Percentiles rank a stretch among this genome's conserved stretches.
phyloP scores from a whole-genome alignment of 2,329 filamentous ascomycete species.

The Colletotrichum spaethianum region DNA sequence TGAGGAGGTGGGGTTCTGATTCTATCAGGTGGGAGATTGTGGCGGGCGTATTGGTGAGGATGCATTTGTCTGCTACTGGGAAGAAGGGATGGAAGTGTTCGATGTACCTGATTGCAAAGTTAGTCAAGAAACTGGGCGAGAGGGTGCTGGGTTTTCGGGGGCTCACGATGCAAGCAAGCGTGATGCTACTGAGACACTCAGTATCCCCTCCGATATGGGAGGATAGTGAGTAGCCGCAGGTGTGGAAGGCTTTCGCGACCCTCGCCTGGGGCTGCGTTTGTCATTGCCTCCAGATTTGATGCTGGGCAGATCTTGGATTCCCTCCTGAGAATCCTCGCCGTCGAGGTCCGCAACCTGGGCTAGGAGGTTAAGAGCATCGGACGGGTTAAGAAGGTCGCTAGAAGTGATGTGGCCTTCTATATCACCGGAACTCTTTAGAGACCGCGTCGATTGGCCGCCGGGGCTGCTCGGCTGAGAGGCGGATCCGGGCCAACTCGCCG shows the following conservation, averaged over 20 bases:
- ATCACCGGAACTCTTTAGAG: slow-evolving; percentile 38
- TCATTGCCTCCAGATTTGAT: slow-evolving; percentile 34
- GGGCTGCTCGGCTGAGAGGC: slow-evolving; percentile 39
- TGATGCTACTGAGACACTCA: slow-evolving; percentile 45
- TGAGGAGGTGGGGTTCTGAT: slow-evolving; percentile 75
- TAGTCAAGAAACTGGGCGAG: not conserved
- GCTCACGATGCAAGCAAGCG: slow-evolving; percentile 37
- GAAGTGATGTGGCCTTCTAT: slow-evolving; percentile 58
- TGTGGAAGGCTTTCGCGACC: slow-evolving; percentile 5
- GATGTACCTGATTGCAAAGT: slow-evolving; percentile 65
- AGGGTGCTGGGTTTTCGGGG: slow-evolving; percentile 44
- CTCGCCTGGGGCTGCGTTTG: slow-evolving; percentile 27
- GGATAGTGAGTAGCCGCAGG: slow-evolving; percentile 46
- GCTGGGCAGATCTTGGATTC: slow-evolving; percentile 31
- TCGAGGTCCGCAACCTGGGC: slow-evolving; percentile 59
- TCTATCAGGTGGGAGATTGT: slow-evolving; percentile 67
- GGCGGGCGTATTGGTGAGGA: slow-evolving; percentile 72
- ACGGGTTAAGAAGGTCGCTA: slow-evolving; percentile 57
- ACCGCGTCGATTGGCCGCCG: slow-evolving; percentile 35
- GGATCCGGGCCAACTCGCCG: slow-evolving; percentile 35
- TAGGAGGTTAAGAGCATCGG: slow-evolving; percentile 57
- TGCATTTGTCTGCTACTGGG: slow-evolving; percentile 74
- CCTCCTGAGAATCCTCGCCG: slow-evolving; percentile 39
- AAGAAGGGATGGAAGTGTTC: slow-evolving; percentile 79
- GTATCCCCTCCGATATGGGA: slow-evolving; percentile 49